Evolutionary conservation across 495 filamentous ascomycete species (phyloP), one percentile per base, ranked within the genome.

Genomic region (Jackrogersella minutella): DNA sequence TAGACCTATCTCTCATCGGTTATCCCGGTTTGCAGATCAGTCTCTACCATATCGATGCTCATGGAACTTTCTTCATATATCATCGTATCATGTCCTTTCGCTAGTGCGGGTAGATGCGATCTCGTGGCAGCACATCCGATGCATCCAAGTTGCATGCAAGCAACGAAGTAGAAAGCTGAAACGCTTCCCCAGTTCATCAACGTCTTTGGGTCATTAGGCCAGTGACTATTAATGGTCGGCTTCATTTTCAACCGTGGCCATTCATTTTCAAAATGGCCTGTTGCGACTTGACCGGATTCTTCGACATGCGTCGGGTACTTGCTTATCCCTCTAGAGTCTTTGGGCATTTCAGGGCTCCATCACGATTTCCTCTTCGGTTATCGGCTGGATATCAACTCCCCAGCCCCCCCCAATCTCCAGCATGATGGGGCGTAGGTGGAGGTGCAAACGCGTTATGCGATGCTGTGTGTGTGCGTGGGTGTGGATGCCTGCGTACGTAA

Each of bases 71-170:
- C 55, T 40, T 54, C 49, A 51, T 14, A 36, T 41, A 26, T 26
- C 22, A 63, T 69, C 56, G 51, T 64, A 69, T 57, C 61, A 62
- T 57, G 13, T 31, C 43, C 24, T 39, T 41, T 61, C 43, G 56
- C 61, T 64, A 64, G 66, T 60, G 57, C 66, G 57, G 61, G 50
- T 57, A 57, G 56, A 64, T 22, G 50, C 50, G 44, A 64, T 61
- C 66, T 69, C 66, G 66, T 69, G 66, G 66, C 66, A 65, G 36
- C 43, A 64, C 56, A 66, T 26, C 43, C 57, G 55, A 61, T 61
- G 60, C 61, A 69, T 19, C 56, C 55, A 66, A 59, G 62, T 59
- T 66, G 55, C 39, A 39, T 40, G 26, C 47, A 26, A 49, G 36
- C 50, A 19, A 8, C 34, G 30, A 41, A 56, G 11, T 60, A 14